Evolutionary conservation across 208 protist species (phyloP).

Genomic region (Porcisia deanei): DNA sequence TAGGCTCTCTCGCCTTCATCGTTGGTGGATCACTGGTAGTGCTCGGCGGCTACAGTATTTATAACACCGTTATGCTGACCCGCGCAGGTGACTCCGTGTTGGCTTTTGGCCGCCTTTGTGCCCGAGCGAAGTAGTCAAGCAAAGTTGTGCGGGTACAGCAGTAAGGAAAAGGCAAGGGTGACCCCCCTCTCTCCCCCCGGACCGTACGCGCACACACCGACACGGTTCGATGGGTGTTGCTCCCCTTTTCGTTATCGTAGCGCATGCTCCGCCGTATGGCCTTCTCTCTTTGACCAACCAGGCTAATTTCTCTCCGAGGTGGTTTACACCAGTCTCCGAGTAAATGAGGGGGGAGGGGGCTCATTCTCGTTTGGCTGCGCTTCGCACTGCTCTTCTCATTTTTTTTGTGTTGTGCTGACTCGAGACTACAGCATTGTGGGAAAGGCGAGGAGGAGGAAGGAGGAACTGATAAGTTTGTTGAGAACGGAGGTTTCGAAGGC

Average conservation of each 20-base stretch:
- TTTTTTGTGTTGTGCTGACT: neutral
- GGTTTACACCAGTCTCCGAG: neutral
- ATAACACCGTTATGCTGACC: slow-evolving; percentile 49
- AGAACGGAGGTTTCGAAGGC: neutral
- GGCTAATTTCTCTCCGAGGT: neutral
- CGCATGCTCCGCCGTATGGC: neutral
- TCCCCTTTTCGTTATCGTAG: neutral
- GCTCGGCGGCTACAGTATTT: slow-evolving; percentile 74
- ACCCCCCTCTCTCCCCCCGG: neutral
- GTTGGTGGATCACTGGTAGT: slow-evolving; percentile 70
- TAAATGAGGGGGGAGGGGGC: neutral
- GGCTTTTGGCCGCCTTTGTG: slow-evolving; percentile 58
- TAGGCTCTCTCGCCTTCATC: slow-evolving; percentile 59
- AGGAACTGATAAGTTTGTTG: neutral
- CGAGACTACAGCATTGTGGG: neutral
- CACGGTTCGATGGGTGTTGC: neutral
- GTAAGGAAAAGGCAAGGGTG: neutral
- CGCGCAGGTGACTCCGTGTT: slow-evolving; percentile 44
- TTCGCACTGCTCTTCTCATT: neutral
- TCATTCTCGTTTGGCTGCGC: neutral
- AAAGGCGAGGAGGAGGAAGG: neutral
- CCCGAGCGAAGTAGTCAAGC: slow-evolving; percentile 5
- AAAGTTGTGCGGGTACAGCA: neutral
- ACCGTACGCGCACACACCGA: too few species aligned
- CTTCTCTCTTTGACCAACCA: neutral